A percentile compares a stretch with the other conserved stretches of the same genome.
These are phyloP conservation scores for button mushroom (Agaricus bisporus) DNA, from an alignment of 768 basidiomycete species.

Conservation along the genomic window DNA sequence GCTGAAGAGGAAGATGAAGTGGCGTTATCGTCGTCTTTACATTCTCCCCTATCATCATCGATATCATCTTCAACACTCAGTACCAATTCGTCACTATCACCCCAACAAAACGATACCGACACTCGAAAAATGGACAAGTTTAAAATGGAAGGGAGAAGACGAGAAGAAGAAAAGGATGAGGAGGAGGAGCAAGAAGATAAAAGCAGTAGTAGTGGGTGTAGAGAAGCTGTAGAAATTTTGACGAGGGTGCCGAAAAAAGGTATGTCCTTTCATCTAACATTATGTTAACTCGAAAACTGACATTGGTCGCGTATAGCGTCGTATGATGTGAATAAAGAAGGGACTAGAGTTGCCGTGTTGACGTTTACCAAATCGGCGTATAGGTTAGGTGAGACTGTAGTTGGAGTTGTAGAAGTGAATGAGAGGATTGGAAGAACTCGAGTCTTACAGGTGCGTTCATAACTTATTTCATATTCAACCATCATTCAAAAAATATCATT, in stretches of 20 bases:
- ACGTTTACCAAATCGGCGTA: conserved; percentile 92
- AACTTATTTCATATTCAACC: too few species aligned
- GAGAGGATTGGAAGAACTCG: conserved; percentile 56
- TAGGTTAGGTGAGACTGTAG: conserved; percentile 86
- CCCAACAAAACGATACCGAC: too few species aligned
- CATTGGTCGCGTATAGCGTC: conserved; percentile 48
- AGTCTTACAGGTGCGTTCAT: conserved; percentile 73
- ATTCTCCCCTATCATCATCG: neutral
- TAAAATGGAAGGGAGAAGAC: conserved; percentile 14
- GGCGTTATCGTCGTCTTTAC: neutral
- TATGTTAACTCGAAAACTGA: neutral
- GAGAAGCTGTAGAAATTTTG: conserved; percentile 87
- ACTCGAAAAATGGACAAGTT: too few species aligned
- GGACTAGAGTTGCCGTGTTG: conserved; percentile 80
- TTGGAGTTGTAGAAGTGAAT: conserved; percentile 87
- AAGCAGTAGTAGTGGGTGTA: conserved; percentile 41
- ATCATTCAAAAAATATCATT: neutral
- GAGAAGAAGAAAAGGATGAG: conserved; percentile 19
- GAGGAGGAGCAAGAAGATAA: conserved; percentile 35
- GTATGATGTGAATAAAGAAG: conserved; percentile 94
- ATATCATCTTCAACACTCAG: too few species aligned
- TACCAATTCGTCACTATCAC: too few species aligned
- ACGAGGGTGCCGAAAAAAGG: conserved; percentile 88
- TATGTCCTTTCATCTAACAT: conserved; percentile 28
- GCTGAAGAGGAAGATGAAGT: neutral